Conservation (phyloP, 192 early-diverging fungal genomes). For the Phycomyces nitens region DNA sequence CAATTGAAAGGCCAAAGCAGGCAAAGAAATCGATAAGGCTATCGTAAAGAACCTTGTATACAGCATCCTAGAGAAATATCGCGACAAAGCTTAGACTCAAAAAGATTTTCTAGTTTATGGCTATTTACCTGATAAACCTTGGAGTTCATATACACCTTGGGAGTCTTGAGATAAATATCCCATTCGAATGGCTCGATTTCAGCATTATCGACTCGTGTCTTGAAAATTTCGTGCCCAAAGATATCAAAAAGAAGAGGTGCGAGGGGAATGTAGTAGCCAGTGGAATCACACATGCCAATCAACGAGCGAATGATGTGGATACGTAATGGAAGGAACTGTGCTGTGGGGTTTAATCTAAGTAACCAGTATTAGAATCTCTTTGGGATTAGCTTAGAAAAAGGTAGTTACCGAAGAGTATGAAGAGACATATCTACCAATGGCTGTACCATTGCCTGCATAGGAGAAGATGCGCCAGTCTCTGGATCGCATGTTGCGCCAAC, state of each 20-base stretch:
- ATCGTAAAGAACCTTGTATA: conserved; percentile 70
- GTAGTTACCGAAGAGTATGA: conserved; percentile 48
- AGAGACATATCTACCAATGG: conserved; percentile 77
- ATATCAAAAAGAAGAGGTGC: conserved; percentile 82
- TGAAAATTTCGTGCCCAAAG: conserved; percentile 67
- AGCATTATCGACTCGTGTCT: conserved; percentile 59
- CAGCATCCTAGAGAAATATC: conserved; percentile 44
- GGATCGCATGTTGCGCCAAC: conserved; percentile 63
- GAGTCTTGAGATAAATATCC: conserved; percentile 70
- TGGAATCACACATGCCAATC: conserved; percentile 66
- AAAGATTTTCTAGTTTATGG: background rate
- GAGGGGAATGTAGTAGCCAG: conserved; percentile 81
- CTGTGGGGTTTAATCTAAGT: conserved; percentile 70
- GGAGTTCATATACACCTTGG: conserved; percentile 79
- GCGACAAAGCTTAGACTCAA: background rate
- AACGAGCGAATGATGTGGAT: conserved; percentile 78
- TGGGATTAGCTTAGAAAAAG: no score
- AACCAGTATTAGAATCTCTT: conserved; percentile 1
- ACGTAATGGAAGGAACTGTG: conserved; percentile 87
- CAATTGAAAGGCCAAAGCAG: conserved; percentile 73
- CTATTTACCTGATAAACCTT: conserved; percentile 62
- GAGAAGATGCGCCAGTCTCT: conserved; percentile 33
- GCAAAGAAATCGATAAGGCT: conserved; percentile 78
- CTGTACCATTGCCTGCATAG: conserved; percentile 65
- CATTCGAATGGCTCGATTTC: conserved; percentile 84